These are phyloP conservation scores for Lobosporangium transversale DNA, from an alignment of 192 early-diverging fungal species.

Conservation along the genomic window DNA sequence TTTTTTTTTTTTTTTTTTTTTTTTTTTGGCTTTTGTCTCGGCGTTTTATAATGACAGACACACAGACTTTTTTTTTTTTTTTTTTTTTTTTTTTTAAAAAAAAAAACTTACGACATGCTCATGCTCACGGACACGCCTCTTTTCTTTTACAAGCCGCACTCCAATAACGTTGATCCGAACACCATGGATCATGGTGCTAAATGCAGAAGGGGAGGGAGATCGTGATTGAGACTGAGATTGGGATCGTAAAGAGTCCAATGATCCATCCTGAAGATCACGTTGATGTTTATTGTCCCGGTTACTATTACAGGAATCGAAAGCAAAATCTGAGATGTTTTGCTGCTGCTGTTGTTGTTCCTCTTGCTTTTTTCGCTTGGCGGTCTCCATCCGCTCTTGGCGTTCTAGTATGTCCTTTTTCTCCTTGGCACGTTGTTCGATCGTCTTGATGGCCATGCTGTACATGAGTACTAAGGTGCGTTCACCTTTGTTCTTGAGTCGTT, in stretches of 20 bases:
- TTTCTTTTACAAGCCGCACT: conserved; percentile 47
- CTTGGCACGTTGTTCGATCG: conserved; percentile 35
- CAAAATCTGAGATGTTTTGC: background rate
- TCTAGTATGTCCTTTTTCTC: conserved; percentile 13
- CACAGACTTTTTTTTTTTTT: no score
- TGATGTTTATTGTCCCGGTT: background rate
- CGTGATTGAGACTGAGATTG: background rate
- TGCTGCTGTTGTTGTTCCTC: background rate
- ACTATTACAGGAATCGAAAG: no score
- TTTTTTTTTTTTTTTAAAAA: no score
- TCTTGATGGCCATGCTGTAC: conserved; percentile 49
- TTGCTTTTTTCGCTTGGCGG: background rate
- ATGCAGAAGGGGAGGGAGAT: background rate
- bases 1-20: background rate
- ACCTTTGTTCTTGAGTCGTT: conserved; percentile 44
- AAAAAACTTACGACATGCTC: conserved; percentile 51
- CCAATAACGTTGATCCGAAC: conserved; percentile 58
- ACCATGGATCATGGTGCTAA: conserved; percentile 33
- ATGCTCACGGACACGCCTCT: conserved; percentile 53
- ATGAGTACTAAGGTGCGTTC: conserved; percentile 36
- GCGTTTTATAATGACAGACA: background rate
- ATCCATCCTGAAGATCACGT: background rate
- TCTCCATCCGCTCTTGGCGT: background rate
- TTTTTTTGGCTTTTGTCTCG: background rate
- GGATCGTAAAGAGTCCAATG: background rate